Evolutionary conservation across 1,139 yeast genomes (phyloP).

Genomic region (Sugiyamaella castrensis): DNA sequence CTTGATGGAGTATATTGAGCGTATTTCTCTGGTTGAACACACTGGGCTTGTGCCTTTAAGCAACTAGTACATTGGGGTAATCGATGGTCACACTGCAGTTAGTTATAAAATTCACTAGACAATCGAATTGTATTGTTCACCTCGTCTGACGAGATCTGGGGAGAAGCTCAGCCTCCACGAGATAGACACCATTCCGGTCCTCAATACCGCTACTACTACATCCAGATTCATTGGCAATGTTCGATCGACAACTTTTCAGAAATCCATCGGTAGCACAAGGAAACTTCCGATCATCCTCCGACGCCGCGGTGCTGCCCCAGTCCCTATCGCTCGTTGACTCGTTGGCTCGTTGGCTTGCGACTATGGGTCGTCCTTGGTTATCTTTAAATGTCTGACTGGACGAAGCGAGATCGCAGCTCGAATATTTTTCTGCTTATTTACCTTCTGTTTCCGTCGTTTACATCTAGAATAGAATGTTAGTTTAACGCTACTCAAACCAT

Average conservation of each 20-base stretch:
- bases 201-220: no score
- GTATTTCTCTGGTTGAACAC: slow-evolving; percentile 58
- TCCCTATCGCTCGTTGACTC: neutral
- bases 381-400: no score
- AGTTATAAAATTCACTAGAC: neutral
- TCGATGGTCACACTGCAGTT: slow-evolving; percentile 52
- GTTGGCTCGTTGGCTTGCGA: no score
- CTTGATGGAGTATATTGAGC: slow-evolving; percentile 29
- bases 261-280: no score
- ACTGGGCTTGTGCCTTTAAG: slow-evolving; percentile 53
- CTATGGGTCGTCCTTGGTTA: no score
- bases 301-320: neutral
- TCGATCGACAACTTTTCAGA: no score
- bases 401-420: no score
- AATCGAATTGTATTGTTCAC: neutral
- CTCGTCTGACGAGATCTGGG: no score
- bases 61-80: slow-evolving; percentile 61
- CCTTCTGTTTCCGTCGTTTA: slow-evolving; percentile 30
- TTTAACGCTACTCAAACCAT: neutral
- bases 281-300: no score
- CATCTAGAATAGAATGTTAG: slow-evolving; percentile 19
- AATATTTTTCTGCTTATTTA: slow-evolving; percentile 6
- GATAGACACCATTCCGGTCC: no score
- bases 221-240: no score
- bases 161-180: no score